Conservation (phyloP, 169 alveolate species). For the Blepharisma undulans region DNA sequence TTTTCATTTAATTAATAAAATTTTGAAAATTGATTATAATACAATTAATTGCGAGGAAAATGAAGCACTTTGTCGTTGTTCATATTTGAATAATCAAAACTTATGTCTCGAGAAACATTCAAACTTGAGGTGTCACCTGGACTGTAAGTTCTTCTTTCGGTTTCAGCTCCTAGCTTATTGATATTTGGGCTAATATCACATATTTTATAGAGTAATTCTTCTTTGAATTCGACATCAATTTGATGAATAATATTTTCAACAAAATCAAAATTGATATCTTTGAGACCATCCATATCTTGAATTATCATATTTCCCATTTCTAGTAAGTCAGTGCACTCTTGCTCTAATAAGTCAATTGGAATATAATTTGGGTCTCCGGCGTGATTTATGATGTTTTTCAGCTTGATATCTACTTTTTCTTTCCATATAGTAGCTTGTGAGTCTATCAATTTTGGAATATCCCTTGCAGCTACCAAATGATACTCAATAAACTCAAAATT, state of each 20-base stretch:
- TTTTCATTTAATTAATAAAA: no score
- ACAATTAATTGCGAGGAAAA: not conserved
- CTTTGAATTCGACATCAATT: not conserved
- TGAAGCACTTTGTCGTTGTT: not conserved
- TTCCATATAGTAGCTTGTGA: constrained; percentile 5
- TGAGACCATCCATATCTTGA: constrained; percentile 8
- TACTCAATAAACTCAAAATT: constrained; percentile 1
- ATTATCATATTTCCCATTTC: constrained; percentile 3
- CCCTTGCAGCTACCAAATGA: constrained; percentile 24
- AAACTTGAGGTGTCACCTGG: not conserved
- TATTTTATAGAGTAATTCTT: not conserved
- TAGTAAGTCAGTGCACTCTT: constrained; percentile 8
- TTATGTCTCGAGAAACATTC: not conserved
- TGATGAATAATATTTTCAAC: not conserved
- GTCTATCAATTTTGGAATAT: constrained; percentile 26
- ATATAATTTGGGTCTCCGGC: not conserved
- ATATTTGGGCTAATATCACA: not conserved
- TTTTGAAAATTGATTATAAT: no score
- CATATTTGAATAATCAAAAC: not conserved
- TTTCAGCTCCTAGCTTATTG: not conserved
- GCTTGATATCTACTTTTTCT: constrained; percentile 1
- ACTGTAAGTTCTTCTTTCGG: not conserved
- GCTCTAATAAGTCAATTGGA: not conserved
- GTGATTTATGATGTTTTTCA: not conserved
- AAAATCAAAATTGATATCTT: constrained; percentile 11